phyloP scores from a whole-genome alignment of 2,329 filamentous ascomycete genomes.

The Phialemonium atrogriseum region DNA sequence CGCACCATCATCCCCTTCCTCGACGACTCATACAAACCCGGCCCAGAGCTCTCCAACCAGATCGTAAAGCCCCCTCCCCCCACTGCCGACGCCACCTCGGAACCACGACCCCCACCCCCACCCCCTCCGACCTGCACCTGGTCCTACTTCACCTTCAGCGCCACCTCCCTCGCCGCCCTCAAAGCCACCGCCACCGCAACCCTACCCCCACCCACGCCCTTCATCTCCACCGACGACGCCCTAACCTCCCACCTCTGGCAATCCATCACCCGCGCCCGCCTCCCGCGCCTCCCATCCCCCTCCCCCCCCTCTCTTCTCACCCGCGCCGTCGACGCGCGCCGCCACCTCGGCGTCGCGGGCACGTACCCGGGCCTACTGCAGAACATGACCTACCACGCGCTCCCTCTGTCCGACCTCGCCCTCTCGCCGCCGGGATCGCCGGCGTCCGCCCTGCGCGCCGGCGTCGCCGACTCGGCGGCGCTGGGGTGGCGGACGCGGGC shows the following conservation, averaged over 20 bases:
- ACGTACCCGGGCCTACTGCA: conserved; percentile 40
- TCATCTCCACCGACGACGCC: conserved; percentile 45
- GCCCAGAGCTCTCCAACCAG: conserved; percentile 25
- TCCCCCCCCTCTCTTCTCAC: conserved; percentile 25
- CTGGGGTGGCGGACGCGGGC: conserved; percentile 27
- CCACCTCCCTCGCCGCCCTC: conserved; percentile 25
- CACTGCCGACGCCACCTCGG: conserved; percentile 7
- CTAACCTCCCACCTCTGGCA: conserved; percentile 44
- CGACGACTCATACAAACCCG: conserved; percentile 25
- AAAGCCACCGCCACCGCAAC: conserved; percentile 28
- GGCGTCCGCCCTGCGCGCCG: conserved; percentile 28
- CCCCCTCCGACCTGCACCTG: conserved; percentile 29
- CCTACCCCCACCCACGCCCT: conserved; percentile 17
- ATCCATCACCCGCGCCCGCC: conserved; percentile 30
- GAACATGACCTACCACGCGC: conserved; percentile 33
- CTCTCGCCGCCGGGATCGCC: conserved; percentile 11
- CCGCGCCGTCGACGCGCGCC: conserved; percentile 41
- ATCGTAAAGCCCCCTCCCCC: conserved; percentile 18
- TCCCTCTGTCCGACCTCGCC: conserved; percentile 16
- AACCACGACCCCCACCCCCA: conserved; percentile 5
- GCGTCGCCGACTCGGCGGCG: conserved; percentile 25
- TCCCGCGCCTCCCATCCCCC: too few species aligned
- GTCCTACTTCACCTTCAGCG: conserved; percentile 35
- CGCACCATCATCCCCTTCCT: conserved; percentile 29
- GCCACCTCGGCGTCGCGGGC: conserved; percentile 28